Conservation (phyloP, 306 rosid genomes). For the Crotalaria pallida region DNA sequence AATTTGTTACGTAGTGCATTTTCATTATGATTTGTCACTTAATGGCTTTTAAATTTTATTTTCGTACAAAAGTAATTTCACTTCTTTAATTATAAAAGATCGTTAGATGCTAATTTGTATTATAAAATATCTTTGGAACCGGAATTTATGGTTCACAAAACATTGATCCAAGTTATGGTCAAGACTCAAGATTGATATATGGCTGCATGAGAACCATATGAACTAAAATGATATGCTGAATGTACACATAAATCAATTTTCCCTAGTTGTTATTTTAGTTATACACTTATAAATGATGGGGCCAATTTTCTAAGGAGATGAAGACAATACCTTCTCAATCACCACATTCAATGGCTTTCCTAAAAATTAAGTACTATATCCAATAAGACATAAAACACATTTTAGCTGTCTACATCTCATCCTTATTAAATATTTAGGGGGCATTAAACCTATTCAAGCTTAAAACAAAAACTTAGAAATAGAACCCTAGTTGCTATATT, state of each 20-base stretch:
- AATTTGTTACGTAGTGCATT: no score
- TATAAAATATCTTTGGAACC: not conserved
- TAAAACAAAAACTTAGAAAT: not conserved
- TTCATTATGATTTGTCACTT: no score
- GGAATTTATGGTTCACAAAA: not conserved
- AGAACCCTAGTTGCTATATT: slow-evolving; percentile 6
- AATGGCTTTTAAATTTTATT: no score
- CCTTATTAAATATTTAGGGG: not conserved
- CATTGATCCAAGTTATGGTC: slow-evolving; percentile 1
- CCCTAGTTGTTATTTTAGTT: not conserved
- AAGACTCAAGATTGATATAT: slow-evolving; percentile 1
- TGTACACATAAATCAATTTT: not conserved
- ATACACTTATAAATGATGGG: not conserved
- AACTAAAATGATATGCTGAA: not conserved
- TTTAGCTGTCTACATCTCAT: not conserved
- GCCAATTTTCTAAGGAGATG: slow-evolving; percentile 26
- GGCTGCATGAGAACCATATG: slow-evolving; percentile 26
- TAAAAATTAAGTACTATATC: not conserved
- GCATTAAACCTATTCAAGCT: not conserved
- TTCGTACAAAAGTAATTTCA: not conserved
- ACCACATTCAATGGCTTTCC: slow-evolving; percentile 15
- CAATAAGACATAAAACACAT: not conserved
- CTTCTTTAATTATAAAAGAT: not conserved
- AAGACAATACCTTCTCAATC: slow-evolving; percentile 26
- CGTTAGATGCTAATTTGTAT: not conserved